Base-by-base conservation (phyloP, 306 rosid species). In the Citrullus mucosospermus region DNA sequence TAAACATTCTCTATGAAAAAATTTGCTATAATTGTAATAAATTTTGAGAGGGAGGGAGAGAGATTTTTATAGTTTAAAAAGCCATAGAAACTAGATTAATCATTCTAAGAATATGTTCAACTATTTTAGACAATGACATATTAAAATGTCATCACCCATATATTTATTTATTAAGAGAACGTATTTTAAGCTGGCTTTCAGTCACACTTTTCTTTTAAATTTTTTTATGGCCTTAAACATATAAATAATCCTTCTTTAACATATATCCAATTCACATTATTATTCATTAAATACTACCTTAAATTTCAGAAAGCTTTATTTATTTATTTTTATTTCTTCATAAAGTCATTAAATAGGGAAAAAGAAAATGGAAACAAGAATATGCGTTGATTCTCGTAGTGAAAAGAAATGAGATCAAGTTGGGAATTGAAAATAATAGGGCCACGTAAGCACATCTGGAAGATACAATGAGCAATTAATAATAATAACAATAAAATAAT, bases 371-470 rank as follows among this genome's bases (percentile, higher is more conserved):
- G 53, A 48, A 3, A 48, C 4, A 2, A 12, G 54, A 48, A 48
- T 51, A 51, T 51, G 59, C 59, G 25, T 61, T 6, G 68, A 61
- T 61, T 61, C n/a, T 6, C 10, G 9, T 34, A 2, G 46, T 16
- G 71, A 36, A 53, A 34, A 65, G 36, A 56, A n/a, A 30, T 7
- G 16, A 61, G 41, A 61, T 16, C 41, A 61, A 30, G 68, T 61
- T 61, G 68, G 68, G 30, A 68, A 41, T 68, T 41, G 54, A 68
- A 68, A 39, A 68, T 11, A 9, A 69, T 34, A 43, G 75, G 51
- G 38, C 75, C 75, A 69, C 75, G 75, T 69, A 69, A 44, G 55
- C 54, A 44, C 18, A 69, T 69, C 75, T 69, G 55, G 75, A 69
- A 69, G 75, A 69, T 39, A 39, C 38, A 20, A 2, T 12, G 9